A percentile compares a stretch with the other conserved stretches of the same genome.
Evolutionary conservation across 192 early-diverging fungal species (phyloP).

Genomic region (Coemansia sp.): DNA sequence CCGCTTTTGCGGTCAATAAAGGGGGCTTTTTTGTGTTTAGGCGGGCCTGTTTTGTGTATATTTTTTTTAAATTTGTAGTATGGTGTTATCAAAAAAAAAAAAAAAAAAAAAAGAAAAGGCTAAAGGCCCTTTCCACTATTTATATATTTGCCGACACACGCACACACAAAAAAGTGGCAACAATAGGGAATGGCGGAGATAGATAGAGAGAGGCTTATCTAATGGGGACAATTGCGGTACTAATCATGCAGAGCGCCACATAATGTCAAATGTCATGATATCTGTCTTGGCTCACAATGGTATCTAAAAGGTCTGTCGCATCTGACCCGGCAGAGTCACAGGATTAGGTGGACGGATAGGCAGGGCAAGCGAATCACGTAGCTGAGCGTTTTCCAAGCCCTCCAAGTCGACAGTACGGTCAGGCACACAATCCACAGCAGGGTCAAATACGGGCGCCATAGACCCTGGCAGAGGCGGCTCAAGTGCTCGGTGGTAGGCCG

Average conservation of each 20-base stretch:
- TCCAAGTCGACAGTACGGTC: conserved; percentile 8
- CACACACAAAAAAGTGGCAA: too few relatives aligned
- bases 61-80: too few relatives aligned
- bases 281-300: background rate
- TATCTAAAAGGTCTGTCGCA: background rate
- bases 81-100: background rate
- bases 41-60: too few relatives aligned
- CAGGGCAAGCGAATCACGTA: background rate
- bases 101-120: background rate
- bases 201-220: too few relatives aligned
- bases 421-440: conserved; percentile 7
- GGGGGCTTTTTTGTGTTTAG: too few relatives aligned
- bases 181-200: too few relatives aligned
- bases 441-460: background rate
- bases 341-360: background rate
- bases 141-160: too few relatives aligned
- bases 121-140: background rate
- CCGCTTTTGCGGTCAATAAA: too few relatives aligned
- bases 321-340: background rate
- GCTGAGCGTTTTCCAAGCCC: background rate
- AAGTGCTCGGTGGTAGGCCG: conserved; percentile 14
- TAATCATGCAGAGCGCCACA: background rate
- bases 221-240: too few relatives aligned
- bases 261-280: background rate
- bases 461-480: background rate